Base-by-base conservation (phyloP, 1,139 yeast genomes). In the Wickerhamomyces sp. region DNA sequence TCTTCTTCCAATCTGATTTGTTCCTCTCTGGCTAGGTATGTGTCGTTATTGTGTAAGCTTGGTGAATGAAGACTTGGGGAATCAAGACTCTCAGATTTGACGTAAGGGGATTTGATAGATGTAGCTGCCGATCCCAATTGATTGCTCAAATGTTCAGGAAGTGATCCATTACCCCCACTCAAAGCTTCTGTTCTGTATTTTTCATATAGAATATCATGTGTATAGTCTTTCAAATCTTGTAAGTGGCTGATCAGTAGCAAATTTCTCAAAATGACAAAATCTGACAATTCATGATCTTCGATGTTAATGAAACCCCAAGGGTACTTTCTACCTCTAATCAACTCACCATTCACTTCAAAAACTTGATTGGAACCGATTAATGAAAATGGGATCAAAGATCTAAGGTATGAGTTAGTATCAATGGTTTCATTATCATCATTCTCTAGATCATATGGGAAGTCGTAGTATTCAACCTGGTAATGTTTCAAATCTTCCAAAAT, bases 291-390 rank as follows among this genome's bases (percentile, higher is more conserved):
- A 16, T 94, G 79, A 56, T 91, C 93, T 52, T 86, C 89, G 32
- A 89, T 86, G 55, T 89, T 94, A 32, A 91, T 79, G 36, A 77
- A 61, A 1, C 97, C 97, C 97, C 98, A 91, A 15, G 96, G 96
- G 57, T 89, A 91, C 57, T 78, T 75, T 58, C 98, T 75, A 7
- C 87, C 96, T 44, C 89, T 76, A 30, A 83, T 72, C 31, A 69
- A 57, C 42, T 71, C 68, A 10, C 89, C 91, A 16, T 78, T 69
- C 12, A 71, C 59, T 49, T 81, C 88, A 37, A 63, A 66, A 23
- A 68, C 68, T 23, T 72, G 75, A 43, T 75, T 77, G 3, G 94
- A 81, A 6, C 95, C 84, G 47, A 89, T 81, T 25, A 89, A 70
- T 2, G 96, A 91, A 66, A 91, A 91, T 18, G 98, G 98, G 44